Percentiles rank a stretch among this genome's conserved stretches.
Evolutionary conservation across 1,139 yeast species (phyloP).

Genomic region (Geotrichum australiense): DNA sequence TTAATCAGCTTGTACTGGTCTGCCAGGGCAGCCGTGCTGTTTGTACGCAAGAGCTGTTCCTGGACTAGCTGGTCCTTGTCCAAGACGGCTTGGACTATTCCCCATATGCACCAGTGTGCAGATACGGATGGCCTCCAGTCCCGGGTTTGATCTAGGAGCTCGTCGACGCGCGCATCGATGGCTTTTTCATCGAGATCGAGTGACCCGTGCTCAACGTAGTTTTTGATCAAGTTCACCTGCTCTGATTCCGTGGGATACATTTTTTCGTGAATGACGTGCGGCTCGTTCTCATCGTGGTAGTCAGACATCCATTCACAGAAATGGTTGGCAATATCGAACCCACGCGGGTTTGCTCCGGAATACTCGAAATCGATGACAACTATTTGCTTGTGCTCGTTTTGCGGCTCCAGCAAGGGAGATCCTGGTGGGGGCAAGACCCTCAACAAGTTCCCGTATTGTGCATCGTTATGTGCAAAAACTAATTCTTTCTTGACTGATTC

Average conservation of each 20-base stretch:
- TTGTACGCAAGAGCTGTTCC: conserved; percentile 23
- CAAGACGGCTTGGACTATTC: conserved; percentile 55
- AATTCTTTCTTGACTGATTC: conserved; percentile 43
- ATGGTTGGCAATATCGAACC: conserved; percentile 86
- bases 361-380: conserved; percentile 96
- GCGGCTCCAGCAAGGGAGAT: conserved; percentile 37
- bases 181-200: conserved; percentile 31
- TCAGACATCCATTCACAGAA: conserved; percentile 59
- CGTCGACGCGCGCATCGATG: conserved; percentile 50
- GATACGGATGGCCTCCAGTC: conserved; percentile 80
- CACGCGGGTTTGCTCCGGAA: conserved; percentile 88
- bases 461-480: conserved; percentile 88
- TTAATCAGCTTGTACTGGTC: conserved; percentile 29
- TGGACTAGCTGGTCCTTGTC: conserved; percentile 27
- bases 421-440: conserved; percentile 37
- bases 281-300: conserved; percentile 60
- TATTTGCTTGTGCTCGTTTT: conserved; percentile 59
- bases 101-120: conserved; percentile 88
- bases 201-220: conserved; percentile 51
- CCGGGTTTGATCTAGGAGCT: conserved; percentile 55
- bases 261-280: conserved; percentile 51
- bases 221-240: conserved; percentile 61
- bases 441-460: conserved; percentile 85
- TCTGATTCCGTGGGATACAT: conserved; percentile 62
- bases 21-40: not conserved